Evolutionary conservation across 2,329 filamentous ascomycete genomes (phyloP), one percentile per base, ranked within the genome.

Genomic region (Talaromyces funiculosus): DNA sequence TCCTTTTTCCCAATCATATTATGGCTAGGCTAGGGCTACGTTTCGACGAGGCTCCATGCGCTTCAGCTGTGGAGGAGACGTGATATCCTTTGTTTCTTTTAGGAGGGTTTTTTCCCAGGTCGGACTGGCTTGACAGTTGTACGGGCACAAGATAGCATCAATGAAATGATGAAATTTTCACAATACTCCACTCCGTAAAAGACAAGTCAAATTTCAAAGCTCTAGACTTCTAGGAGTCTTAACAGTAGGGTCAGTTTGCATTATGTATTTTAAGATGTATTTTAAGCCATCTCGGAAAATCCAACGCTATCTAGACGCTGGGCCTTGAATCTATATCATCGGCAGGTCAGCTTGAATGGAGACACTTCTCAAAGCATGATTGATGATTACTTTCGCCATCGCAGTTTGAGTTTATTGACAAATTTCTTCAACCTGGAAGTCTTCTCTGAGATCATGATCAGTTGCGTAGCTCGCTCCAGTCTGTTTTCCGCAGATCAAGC

Each of bases 11-110:
- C 72, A 69, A 61, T 67, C 69, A 70, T 71, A 66, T 67, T 75
- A 76, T 77, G 74, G 75, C 75, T 76, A 65, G 66, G 75, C 73
- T 77, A 75, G 73, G 73, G 73, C 69, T 69, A 72, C 68, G 68
- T 68, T 71, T 66, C 63, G 67, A 51, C 55, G 67, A 63, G 66
- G 66, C 65, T 65, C 73, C 69, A 74, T 77, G 74, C 72, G 73
- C 71, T 71, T 71, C 66, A 75, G 75, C 75, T 77, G 76, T 79
- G 77, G 77, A 78, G 76, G 76, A 72, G 76, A 67, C 76, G 77
- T 70, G 68, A 80, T 66, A 79, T 75, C 43, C 37, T 26, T 58
- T 62, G 37, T 49, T 61, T 26, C 8, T 12, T 24, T 45, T 12
- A n/a, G n/a, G n/a, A n/a, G n/a, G n/a, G 1, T 26, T 29, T n/a